Evolutionary conservation across 1,284 basidiomycete species (phyloP), one percentile per base, ranked within the genome.

Genomic region (Ceratobasidium sp.): DNA sequence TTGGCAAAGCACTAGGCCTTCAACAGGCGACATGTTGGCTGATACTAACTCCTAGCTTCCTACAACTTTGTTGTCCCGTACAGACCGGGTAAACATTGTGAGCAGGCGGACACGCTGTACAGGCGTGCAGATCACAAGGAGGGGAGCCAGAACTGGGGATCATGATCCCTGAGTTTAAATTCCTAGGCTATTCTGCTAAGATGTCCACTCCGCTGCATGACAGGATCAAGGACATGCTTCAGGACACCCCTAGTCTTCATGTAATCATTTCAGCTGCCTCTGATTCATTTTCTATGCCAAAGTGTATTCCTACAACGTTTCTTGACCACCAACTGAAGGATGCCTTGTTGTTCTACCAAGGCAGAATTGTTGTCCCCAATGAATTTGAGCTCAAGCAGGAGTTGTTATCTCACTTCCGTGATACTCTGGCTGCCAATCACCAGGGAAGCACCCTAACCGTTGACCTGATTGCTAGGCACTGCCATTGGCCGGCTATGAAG

Each of bases 381-480:
- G 17, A 49, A 4, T 17, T 20, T 10, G 45, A 49, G n/a, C 33
- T n/a, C 5, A 35, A 17, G 5, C 28, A 56, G 33, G 28, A 33
- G 15, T 5, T 28, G 11, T 33, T n/a, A 17, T 64, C 15, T 60
- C 71, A 11, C 39, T 47, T 11, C 2, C 31, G 23, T 53, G 53
- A 17, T 83, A 85, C 76, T 80, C 76, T 0, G 84, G 84, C 0
- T 4, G 45, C 45, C 3, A 17, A 17, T 3, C 45, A 49, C 17
- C 45, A 49, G 17, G 17, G 45, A 10, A 6, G 17, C 63, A 75
- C 23, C 45, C 66, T 8, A 82, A 84, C 82, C 0, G 20, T 71
- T 0, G 77, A 76, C 5, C 37, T 68, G 7, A 20, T 76, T 6
- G 17, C 11, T 0, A 0, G 54, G 2, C 13, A 33, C 5, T 76